A percentile compares a stretch with the other conserved stretches of the same genome.
These are phyloP conservation scores for Lentinula edodes DNA, from an alignment of 768 basidiomycete species.

Conservation along the genomic window DNA sequence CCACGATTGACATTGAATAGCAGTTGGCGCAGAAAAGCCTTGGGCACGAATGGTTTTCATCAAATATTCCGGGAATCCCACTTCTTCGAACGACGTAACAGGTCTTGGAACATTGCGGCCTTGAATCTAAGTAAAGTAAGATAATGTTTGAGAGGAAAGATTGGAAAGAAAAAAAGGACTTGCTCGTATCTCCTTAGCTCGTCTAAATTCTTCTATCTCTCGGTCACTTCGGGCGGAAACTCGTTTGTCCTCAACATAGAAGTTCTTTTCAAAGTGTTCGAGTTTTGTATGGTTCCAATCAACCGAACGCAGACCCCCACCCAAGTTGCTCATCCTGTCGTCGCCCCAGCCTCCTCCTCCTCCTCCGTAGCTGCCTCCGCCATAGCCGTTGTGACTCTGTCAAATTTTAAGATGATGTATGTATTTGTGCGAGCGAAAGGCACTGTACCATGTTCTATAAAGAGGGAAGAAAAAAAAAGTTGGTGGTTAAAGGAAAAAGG, in stretches of 20 bases:
- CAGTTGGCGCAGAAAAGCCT: constrained; percentile 86
- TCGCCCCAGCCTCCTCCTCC: constrained; percentile 30
- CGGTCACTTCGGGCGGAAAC: constrained; percentile 72
- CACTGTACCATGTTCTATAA: constrained; percentile 4
- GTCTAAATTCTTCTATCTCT: constrained; percentile 87
- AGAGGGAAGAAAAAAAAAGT: background rate
- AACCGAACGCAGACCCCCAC: constrained; percentile 74
- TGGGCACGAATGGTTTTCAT: constrained; percentile 91
- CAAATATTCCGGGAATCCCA: constrained; percentile 94
- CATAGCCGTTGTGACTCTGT: constrained; percentile 2
- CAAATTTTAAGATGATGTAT: background rate
- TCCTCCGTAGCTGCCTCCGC: background rate
- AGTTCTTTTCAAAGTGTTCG: constrained; percentile 95
- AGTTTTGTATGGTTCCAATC: constrained; percentile 79
- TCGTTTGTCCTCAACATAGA: constrained; percentile 86
- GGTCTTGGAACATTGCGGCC: constrained; percentile 87
- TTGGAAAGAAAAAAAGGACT: constrained; percentile 8
- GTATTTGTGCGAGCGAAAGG: background rate
- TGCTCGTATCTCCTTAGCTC: constrained; percentile 83
- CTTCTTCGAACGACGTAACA: constrained; percentile 88
- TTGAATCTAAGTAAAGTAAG: constrained; percentile 58
- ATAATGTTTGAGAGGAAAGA: constrained; percentile 1
- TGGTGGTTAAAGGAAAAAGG: background rate
- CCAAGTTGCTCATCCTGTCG: constrained; percentile 81
- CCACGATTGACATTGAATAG: constrained; percentile 99